Percentiles rank a stretch among this genome's conserved stretches.
phyloP scores from a whole-genome alignment of 2,329 filamentous ascomycete genomes.

The Rutstroemia sp. region DNA sequence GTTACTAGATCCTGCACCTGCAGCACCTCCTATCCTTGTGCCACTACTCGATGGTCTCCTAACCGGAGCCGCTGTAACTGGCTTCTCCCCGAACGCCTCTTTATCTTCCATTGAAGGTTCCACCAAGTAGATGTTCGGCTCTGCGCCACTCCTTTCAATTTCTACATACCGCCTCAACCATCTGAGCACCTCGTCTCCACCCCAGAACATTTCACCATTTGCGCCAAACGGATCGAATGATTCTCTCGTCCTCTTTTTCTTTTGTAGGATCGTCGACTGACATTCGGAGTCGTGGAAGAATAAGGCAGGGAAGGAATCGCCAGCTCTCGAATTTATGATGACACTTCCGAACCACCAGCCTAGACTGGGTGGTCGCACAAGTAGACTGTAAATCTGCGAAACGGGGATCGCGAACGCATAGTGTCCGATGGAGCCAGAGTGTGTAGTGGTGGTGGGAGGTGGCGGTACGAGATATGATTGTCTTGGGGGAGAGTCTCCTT shows the following conservation, averaged over 20 bases:
- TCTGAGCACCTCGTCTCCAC: conserved; percentile 85
- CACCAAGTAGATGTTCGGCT: conserved; percentile 85
- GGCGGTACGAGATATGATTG: conserved; percentile 89
- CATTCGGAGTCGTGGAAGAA: conserved; percentile 99
- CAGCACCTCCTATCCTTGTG: conserved; percentile 31
- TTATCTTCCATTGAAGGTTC: conserved; percentile 83
- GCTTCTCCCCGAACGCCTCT: conserved; percentile 55
- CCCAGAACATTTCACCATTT: conserved; percentile 88
- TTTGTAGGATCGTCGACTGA: conserved; percentile 88
- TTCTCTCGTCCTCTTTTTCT: conserved; percentile 76
- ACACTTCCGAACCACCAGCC: conserved; percentile 99
- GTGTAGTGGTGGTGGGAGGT: conserved; percentile 76
- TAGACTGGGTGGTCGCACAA: conserved; percentile 83
- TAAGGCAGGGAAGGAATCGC: conserved; percentile 88
- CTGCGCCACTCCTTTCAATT: conserved; percentile 76
- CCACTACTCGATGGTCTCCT: conserved; percentile 30
- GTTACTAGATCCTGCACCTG: conserved; percentile 31
- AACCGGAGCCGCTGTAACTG: conserved; percentile 36
- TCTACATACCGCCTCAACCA: conserved; percentile 82
- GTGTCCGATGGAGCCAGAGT: conserved; percentile 62
- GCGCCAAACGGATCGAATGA: conserved; percentile 87
- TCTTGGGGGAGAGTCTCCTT: conserved; percentile 70
- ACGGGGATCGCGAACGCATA: conserved; percentile 92
- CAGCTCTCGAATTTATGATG: conserved; percentile 83
- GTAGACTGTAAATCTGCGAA: conserved; percentile 80